phyloP scores from a whole-genome alignment of 345 rosid genomes.

The Brassica cretica region DNA sequence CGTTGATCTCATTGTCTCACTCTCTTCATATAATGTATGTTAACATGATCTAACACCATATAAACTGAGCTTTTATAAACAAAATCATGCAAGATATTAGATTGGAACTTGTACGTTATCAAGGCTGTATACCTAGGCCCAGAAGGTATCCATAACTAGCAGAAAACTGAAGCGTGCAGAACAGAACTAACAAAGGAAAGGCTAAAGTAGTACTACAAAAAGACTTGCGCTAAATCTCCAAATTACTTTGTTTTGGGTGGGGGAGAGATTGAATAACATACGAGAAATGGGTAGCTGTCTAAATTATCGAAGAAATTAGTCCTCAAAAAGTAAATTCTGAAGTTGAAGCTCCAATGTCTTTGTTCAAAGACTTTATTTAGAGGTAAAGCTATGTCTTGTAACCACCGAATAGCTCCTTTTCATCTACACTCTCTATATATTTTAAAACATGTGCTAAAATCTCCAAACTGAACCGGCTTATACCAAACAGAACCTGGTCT shows the following conservation, averaged over 20 bases:
- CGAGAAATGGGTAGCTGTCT: neutral
- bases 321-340: constrained; percentile 23
- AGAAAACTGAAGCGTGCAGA: neutral
- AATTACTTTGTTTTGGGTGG: constrained; percentile 1
- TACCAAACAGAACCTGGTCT: neutral
- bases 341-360: constrained; percentile 35
- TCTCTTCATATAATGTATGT: neutral
- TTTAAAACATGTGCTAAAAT: too few relatives aligned
- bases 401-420: constrained; percentile 37
- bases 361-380: constrained; percentile 53
- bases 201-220: neutral
- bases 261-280: neutral
- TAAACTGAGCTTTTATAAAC: neutral
- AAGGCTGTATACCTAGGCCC: neutral
- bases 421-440: neutral
- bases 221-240: too few relatives aligned
- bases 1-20: neutral
- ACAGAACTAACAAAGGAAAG: neutral
- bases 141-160: neutral
- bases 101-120: neutral
- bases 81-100: neutral
- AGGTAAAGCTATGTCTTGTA: constrained; percentile 61
- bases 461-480: neutral
- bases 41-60: neutral
- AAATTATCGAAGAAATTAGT: constrained; percentile 14